Evolutionary conservation across 2,329 filamentous ascomycete species (phyloP).

Genomic region (Coniella lustricola): DNA sequence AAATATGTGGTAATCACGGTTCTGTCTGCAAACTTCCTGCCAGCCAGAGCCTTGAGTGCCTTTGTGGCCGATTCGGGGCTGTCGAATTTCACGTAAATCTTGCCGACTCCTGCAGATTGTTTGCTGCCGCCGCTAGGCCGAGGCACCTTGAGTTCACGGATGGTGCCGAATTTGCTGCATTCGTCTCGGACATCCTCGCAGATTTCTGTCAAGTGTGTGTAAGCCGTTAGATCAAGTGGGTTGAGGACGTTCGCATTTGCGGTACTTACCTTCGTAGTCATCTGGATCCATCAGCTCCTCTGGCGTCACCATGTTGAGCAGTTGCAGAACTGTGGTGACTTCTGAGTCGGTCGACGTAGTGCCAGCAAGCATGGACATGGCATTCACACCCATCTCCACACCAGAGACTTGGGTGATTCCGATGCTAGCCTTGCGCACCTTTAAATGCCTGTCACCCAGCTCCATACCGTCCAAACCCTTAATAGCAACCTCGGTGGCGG

Average conservation of each 20-base stretch:
- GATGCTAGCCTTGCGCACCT: conserved; percentile 82
- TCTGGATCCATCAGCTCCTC: conserved; percentile 92
- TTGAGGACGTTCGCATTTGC: conserved; percentile 1
- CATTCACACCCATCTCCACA: conserved; percentile 91
- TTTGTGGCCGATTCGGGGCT: conserved; percentile 69
- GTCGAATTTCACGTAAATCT: conserved; percentile 96
- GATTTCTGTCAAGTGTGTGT: conserved; percentile 62
- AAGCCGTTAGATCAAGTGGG: background rate
- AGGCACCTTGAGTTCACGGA: conserved; percentile 88
- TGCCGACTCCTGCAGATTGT: conserved; percentile 84
- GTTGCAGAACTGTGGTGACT: conserved; percentile 75
- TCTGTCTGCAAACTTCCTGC: conserved; percentile 90
- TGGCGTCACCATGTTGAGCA: conserved; percentile 97
- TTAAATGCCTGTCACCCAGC: conserved; percentile 77
- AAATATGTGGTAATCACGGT: conserved; percentile 97
- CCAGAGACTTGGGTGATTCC: conserved; percentile 89
- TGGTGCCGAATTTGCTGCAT: conserved; percentile 80
- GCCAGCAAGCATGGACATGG: conserved; percentile 95
- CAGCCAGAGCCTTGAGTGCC: conserved; percentile 82
- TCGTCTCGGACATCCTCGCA: conserved; percentile 90
- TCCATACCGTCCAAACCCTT: conserved; percentile 91
- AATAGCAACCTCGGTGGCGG: conserved; percentile 74
- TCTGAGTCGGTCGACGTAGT: conserved; percentile 75
- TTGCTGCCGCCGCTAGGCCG: conserved; percentile 76
- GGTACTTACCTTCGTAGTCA: conserved; percentile 76